Evolutionary conservation across 306 rosid species (phyloP).

Genomic region (Bauhinia variegata): DNA sequence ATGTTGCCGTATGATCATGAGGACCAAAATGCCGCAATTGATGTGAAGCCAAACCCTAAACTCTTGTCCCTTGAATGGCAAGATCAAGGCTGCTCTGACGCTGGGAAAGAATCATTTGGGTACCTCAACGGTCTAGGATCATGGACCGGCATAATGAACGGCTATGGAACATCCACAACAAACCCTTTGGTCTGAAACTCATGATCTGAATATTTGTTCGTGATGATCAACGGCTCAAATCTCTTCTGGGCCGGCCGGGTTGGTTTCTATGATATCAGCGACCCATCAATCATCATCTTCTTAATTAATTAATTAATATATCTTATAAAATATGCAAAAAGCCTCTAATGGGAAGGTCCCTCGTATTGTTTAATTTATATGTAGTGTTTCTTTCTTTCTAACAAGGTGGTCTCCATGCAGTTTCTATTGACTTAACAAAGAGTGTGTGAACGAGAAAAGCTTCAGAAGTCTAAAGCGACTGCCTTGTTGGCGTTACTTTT

Average conservation of each 20-base stretch:
- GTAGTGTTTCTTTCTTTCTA: slow-evolving; percentile 22
- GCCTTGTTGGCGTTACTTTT: slow-evolving; percentile 41
- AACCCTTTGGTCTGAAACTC: slow-evolving; percentile 58
- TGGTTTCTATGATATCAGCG: slow-evolving; percentile 39
- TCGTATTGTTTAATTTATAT: slow-evolving; percentile 10
- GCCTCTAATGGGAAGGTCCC: slow-evolving; percentile 34
- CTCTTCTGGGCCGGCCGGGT: slow-evolving; percentile 2
- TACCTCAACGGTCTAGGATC: slow-evolving; percentile 68
- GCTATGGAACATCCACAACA: slow-evolving; percentile 70
- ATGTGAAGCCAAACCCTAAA: slow-evolving; percentile 86
- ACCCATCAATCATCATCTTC: slow-evolving; percentile 28
- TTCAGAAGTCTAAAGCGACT: slow-evolving; percentile 56
- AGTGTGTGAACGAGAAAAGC: slow-evolving; percentile 63
- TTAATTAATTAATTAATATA: not conserved
- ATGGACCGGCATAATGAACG: slow-evolving; percentile 74
- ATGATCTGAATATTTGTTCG: not conserved
- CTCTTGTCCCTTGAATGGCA: slow-evolving; percentile 88
- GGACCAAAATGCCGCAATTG: slow-evolving; percentile 49
- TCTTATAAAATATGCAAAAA: slow-evolving; percentile 26
- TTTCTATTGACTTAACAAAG: slow-evolving; percentile 42
- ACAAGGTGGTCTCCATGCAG: slow-evolving; percentile 28
- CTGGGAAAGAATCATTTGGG: slow-evolving; percentile 68
- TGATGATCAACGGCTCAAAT: slow-evolving; percentile 34
- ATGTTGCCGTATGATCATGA: slow-evolving; percentile 72
- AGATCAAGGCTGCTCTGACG: slow-evolving; percentile 77